Base-by-base conservation (phyloP, 495 filamentous ascomycete genomes). In the Podospora appendiculata region DNA sequence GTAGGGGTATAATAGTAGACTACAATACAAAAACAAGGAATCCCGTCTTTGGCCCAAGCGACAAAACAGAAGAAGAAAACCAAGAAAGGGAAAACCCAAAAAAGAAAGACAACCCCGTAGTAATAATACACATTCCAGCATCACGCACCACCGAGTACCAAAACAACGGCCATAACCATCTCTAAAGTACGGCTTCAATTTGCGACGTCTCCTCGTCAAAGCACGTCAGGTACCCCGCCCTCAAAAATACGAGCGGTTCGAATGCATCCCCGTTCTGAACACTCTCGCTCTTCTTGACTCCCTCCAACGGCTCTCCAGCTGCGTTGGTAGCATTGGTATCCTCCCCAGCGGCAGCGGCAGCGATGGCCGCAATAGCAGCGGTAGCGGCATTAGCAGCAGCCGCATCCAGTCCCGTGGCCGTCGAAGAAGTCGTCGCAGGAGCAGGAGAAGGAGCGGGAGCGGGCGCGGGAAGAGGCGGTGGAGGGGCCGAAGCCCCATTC, bases 211-310 rank as follows among this genome's bases (percentile, higher is more conserved):
- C 44, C 16, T 54, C 57, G 8, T 51, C 48, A 47, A 59, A 56
- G 4, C 40, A 57, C 14, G 44, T 49, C 0, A 62, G 32, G 34
- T 62, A 62, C 32, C 59, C 59, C 4, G 19, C 13, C 41, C 45
- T 51, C 47, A 62, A 13, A 8, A 59, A 17, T 6, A 25, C 35
- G 2, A 40, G 18, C 1, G 58, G 40, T 32, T 62, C 51, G 13
- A 41, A 52, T 25, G 9, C 18, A 6, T 47, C n/a, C 4, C 17
- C 9, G 38, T 25, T 25, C 25, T 4, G 38, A 9, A n/a, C 11
- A 32, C 11, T 42, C 32, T 33, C n/a, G 11, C 32, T 14, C 14
- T 13, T 13, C 43, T 45, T 45, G 47, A 41, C 10, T 8, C 14
- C 25, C 9, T 8, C n/a, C 13, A 10, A n/a, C n/a, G 10, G 32